phyloP scores from a whole-genome alignment of 2,329 filamentous ascomycete species.

The Fusarium sp. region DNA sequence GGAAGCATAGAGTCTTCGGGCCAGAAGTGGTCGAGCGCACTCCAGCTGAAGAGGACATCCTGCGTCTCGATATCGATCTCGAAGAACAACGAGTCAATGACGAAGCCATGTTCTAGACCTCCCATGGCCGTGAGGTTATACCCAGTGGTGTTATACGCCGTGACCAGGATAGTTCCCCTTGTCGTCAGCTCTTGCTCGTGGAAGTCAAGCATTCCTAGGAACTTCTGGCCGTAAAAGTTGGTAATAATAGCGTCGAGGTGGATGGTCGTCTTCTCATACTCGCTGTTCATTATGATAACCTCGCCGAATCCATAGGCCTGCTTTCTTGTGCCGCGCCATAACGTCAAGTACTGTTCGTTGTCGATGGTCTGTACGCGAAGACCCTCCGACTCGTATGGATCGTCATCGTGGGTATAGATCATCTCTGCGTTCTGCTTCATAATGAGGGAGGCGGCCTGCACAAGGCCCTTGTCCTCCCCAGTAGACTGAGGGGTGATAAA shows the following conservation, averaged over 20 bases:
- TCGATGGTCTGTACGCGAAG: conserved; percentile 49
- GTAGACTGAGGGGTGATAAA: conserved; percentile 45
- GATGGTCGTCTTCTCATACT: conserved; percentile 44
- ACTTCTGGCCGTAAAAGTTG: conserved; percentile 3
- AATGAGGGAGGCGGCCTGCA: conserved; percentile 37
- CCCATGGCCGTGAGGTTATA: conserved; percentile 38
- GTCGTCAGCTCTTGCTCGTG: conserved; percentile 45
- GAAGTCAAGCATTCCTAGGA: conserved; percentile 36
- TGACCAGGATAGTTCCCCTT: conserved; percentile 44
- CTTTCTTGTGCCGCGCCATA: conserved; percentile 48
- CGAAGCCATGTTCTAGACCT: conserved; percentile 30
- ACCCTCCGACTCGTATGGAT: conserved; percentile 33
- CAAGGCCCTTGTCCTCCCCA: conserved; percentile 16
- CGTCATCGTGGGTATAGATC: conserved; percentile 46
- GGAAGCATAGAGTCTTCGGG: conserved; percentile 32
- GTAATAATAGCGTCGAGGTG: conserved; percentile 24
- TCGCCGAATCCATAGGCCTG: conserved; percentile 52
- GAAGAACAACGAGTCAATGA: conserved; percentile 55
- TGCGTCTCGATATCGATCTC: conserved; percentile 59
- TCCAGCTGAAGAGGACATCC: conserved; percentile 59
- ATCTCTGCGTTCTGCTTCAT: conserved; percentile 51
- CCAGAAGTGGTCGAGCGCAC: conserved; percentile 53
- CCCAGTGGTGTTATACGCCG: conserved; percentile 44
- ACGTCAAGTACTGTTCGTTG: conserved; percentile 51
- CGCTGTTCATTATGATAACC: conserved; percentile 49